These are phyloP conservation scores for Apiospora rasikravindrae DNA, from an alignment of 2,329 filamentous ascomycete genomes.

Conservation along the genomic window DNA sequence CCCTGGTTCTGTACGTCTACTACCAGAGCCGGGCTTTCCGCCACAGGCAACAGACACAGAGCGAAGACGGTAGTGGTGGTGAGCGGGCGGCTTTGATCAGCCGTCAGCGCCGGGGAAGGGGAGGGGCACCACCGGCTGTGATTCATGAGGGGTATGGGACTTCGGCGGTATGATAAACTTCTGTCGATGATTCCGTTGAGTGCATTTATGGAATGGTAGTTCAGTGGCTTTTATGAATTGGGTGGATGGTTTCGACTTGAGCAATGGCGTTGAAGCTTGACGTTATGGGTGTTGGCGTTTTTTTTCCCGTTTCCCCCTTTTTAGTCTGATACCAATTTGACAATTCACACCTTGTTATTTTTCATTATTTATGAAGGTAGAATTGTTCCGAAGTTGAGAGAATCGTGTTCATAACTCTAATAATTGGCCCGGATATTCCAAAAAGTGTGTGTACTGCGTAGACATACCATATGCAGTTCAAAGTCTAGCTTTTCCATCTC, in stretches of 20 bases:
- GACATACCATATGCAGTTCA: too few species aligned
- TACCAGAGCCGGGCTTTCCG: conserved; percentile 19
- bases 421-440: too few species aligned
- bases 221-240: neutral
- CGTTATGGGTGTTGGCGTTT: neutral
- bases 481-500: too few species aligned
- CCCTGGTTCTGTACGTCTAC: conserved; percentile 35
- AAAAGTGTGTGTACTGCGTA: too few species aligned
- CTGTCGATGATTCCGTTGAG: neutral
- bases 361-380: too few species aligned
- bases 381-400: too few species aligned
- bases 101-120: neutral
- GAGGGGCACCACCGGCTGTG: neutral
- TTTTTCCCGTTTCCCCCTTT: neutral
- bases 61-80: neutral
- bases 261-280: neutral
- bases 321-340: too few species aligned
- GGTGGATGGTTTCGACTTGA: neutral
- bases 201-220: too few species aligned
- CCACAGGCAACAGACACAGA: conserved; percentile 9
- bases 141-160: neutral
- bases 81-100: neutral
- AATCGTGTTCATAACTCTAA: too few species aligned
- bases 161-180: neutral
- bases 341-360: too few species aligned